Percentiles rank a stretch among this genome's conserved stretches.
These are phyloP conservation scores for Starmera stellimalicola DNA, from an alignment of 1,139 yeast species.

Conservation along the genomic window DNA sequence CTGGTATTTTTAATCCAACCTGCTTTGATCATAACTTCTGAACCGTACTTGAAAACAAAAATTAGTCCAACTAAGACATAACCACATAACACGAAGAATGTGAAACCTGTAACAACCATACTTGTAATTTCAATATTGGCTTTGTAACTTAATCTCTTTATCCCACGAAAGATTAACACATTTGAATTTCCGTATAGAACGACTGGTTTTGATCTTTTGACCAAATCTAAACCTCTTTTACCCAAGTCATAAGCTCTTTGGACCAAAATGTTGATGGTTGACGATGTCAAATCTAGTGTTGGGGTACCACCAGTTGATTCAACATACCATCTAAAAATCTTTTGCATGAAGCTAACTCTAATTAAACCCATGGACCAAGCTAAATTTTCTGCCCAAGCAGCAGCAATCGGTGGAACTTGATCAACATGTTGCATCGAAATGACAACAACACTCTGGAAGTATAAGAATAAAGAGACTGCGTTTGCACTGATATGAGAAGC, in stretches of 20 bases:
- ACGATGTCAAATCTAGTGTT: slow-evolving; percentile 45
- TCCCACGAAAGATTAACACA: slow-evolving; percentile 61
- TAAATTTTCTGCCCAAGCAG: slow-evolving; percentile 72
- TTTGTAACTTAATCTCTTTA: slow-evolving; percentile 59
- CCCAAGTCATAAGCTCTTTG: slow-evolving; percentile 36
- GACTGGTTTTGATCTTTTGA: slow-evolving; percentile 23
- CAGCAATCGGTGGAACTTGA: slow-evolving; percentile 68
- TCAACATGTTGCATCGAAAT: slow-evolving; percentile 67
- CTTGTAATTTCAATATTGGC: slow-evolving; percentile 66
- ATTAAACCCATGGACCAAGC: slow-evolving; percentile 86
- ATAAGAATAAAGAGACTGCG: slow-evolving; percentile 62
- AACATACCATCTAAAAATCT: slow-evolving; percentile 72
- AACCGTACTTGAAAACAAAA: slow-evolving; percentile 37
- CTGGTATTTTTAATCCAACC: slow-evolving; percentile 39
- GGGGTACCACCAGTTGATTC: slow-evolving; percentile 76
- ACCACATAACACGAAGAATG: slow-evolving; percentile 63
- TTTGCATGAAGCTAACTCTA: slow-evolving; percentile 59
- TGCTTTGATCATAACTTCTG: slow-evolving; percentile 34
- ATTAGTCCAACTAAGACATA: slow-evolving; percentile 47
- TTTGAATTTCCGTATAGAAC: slow-evolving; percentile 33
- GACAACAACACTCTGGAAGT: slow-evolving; percentile 70
- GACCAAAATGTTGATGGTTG: slow-evolving; percentile 52
- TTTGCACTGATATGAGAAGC: slow-evolving; percentile 73
- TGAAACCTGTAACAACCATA: slow-evolving; percentile 66
- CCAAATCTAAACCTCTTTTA: slow-evolving; percentile 10